phyloP scores from a whole-genome alignment of 176 grass and related monocot species.

The Oryza longistaminata region DNA sequence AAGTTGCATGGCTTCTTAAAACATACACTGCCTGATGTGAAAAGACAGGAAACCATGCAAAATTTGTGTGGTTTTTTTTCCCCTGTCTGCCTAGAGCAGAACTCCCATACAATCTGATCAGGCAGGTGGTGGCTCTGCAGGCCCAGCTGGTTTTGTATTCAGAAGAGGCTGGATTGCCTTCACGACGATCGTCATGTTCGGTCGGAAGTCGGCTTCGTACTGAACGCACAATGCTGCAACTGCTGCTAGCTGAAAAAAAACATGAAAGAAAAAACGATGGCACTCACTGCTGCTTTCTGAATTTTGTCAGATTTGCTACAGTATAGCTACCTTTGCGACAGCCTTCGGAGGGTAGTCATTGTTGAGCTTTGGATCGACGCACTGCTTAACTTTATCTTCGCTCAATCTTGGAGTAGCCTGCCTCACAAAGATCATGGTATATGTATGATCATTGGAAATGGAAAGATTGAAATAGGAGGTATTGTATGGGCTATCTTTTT shows the following conservation, averaged over 20 bases:
- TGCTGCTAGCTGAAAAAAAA: constrained; percentile 61
- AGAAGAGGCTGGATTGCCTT: constrained; percentile 87
- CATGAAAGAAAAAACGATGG: background rate
- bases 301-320: constrained; percentile 15
- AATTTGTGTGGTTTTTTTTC: constrained; percentile 23
- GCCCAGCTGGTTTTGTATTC: constrained; percentile 46
- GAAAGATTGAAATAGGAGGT: background rate
- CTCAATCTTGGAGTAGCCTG: constrained; percentile 92
- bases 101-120: constrained; percentile 31
- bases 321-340: constrained; percentile 68
- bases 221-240: constrained; percentile 79
- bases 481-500: background rate
- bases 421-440: background rate
- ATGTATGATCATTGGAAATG: background rate
- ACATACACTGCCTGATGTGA: background rate
- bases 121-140: constrained; percentile 14
- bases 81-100: background rate
- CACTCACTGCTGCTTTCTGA: background rate
- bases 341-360: constrained; percentile 84
- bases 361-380: constrained; percentile 85
- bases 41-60: constrained; percentile 9
- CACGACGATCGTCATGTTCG: constrained; percentile 89
- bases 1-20: constrained; percentile 23
- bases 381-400: constrained; percentile 89
- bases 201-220: constrained; percentile 85